Conservation (phyloP, 805 yeast genomes). For the Suhomyces prunicola region DNA sequence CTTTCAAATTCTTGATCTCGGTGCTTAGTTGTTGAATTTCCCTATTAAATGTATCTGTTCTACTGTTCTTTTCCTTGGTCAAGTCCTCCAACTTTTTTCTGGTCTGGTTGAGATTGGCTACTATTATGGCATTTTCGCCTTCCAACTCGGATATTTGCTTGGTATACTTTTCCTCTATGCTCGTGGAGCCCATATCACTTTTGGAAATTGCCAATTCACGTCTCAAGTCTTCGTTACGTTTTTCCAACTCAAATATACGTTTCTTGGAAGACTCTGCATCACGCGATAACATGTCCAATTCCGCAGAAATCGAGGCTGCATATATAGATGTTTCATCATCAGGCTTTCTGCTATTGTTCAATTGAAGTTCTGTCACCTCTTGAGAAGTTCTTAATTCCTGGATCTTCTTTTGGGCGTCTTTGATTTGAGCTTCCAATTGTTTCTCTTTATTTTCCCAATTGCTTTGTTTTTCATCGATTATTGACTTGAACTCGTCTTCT, state of each 20-base stretch:
- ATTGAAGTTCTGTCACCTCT: constrained; percentile 62
- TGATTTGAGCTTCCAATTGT: constrained; percentile 49
- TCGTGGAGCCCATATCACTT: constrained; percentile 43
- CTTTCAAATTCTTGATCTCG: constrained; percentile 51
- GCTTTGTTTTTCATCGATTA: constrained; percentile 68
- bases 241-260: constrained; percentile 67
- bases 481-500: constrained; percentile 66
- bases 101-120: constrained; percentile 55
- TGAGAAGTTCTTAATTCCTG: constrained; percentile 63
- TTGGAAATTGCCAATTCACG: constrained; percentile 58
- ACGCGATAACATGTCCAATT: constrained; percentile 63
- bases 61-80: constrained; percentile 25
- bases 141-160: constrained; percentile 55
- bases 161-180: constrained; percentile 38
- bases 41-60: constrained; percentile 37
- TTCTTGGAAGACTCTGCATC: constrained; percentile 72
- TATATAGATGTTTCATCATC: constrained; percentile 16
- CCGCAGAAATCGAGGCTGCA: constrained; percentile 42
- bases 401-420: constrained; percentile 51
- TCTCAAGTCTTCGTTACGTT: constrained; percentile 71
- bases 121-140: constrained; percentile 63
- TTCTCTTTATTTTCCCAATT: constrained; percentile 63
- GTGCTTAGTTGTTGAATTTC: constrained; percentile 47
- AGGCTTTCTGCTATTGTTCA: constrained; percentile 35
- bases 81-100: constrained; percentile 27